Conservation (phyloP, 1,139 yeast genomes). For the Pichia sp. region DNA sequence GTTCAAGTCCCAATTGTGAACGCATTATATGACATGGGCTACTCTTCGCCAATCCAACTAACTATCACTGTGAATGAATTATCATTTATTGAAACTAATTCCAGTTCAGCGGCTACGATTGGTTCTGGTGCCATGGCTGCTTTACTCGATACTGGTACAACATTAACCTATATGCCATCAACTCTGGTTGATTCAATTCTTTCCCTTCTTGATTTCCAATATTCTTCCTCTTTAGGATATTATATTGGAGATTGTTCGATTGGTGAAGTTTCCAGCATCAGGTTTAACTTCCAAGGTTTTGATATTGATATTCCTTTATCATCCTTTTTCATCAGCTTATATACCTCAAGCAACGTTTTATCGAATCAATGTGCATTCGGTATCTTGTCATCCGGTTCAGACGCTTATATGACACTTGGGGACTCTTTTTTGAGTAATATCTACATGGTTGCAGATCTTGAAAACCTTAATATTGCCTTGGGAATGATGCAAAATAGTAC, state of each 20-base stretch:
- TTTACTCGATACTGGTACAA: slow-evolving; percentile 61
- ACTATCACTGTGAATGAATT: slow-evolving; percentile 36
- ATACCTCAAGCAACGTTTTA: slow-evolving; percentile 2
- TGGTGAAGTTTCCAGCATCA: slow-evolving; percentile 27
- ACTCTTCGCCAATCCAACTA: slow-evolving; percentile 28
- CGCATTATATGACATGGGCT: slow-evolving; percentile 24
- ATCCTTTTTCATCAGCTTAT: slow-evolving; percentile 25
- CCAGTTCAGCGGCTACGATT: slow-evolving; percentile 23
- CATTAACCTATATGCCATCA: slow-evolving; percentile 45
- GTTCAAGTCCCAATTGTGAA: slow-evolving; percentile 39
- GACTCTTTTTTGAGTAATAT: slow-evolving; percentile 68
- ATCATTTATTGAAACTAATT: background rate
- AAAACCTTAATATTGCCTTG: slow-evolving; percentile 51
- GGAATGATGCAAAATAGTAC: slow-evolving; percentile 36
- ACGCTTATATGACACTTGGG: slow-evolving; percentile 41
- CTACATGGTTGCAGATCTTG: slow-evolving; percentile 73
- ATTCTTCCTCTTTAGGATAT: slow-evolving; percentile 24
- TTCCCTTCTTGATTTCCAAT: slow-evolving; percentile 30
- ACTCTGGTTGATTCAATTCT: slow-evolving; percentile 34
- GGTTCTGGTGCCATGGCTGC: slow-evolving; percentile 36
- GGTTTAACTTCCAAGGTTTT: slow-evolving; percentile 42
- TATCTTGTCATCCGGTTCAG: slow-evolving; percentile 23
- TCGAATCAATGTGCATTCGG: slow-evolving; percentile 15
- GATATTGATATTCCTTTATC: slow-evolving; percentile 38
- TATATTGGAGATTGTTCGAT: slow-evolving; percentile 29